Evolutionary conservation across 2,329 filamentous ascomycete species (phyloP), one percentile per base, ranked within the genome.

Genomic region (Penicillium sp.): DNA sequence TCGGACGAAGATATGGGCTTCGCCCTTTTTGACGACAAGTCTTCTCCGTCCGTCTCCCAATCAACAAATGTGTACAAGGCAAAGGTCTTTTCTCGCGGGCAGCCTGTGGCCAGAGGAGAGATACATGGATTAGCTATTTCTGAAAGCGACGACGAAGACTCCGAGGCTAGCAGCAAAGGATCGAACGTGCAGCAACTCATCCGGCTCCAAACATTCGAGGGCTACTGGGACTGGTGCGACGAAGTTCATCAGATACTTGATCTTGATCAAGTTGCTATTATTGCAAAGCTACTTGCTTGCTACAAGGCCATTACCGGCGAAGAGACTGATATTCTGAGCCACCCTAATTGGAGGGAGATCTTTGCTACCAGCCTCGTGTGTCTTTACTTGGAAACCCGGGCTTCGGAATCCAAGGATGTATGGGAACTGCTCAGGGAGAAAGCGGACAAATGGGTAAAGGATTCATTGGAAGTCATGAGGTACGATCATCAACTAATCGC

Each of bases 341-440:
- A 5, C 7, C 38, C 50, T 17, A n/a, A 53, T 10, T 53, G 50
- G 50, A 53, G 38, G 17, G 33, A 24, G 30, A 38, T 37, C 22
- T 30, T 51, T 33, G 33, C 49, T 22, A 51, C 49, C n/a, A 22
- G 28, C 9, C 49, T 51, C 2, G 49, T 51, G 17, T 19, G n/a
- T 19, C 28, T 12, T n/a, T 51, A 51, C 17, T 13, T 51, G 13
- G 49, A 51, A n/a, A 51, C 28, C 17, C 28, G 24, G 28, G 49
- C 49, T 4, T 19, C 8, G 28, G 28, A 51, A 15, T 51, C 28
- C 17, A 24, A 22, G n/a, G 26, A 35, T 9, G 15, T 51, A 5
- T 51, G 49, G 49, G 49, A 51, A 35, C 24, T 51, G 12, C 28
- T 51, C 28, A 51, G 35, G 33, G 49, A 51, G 19, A 51, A 51